A percentile compares a stretch with the other conserved stretches of the same genome.
phyloP scores from a whole-genome alignment of 2,329 filamentous ascomycete species.

The Sclerotinia sclerotiorum region DNA sequence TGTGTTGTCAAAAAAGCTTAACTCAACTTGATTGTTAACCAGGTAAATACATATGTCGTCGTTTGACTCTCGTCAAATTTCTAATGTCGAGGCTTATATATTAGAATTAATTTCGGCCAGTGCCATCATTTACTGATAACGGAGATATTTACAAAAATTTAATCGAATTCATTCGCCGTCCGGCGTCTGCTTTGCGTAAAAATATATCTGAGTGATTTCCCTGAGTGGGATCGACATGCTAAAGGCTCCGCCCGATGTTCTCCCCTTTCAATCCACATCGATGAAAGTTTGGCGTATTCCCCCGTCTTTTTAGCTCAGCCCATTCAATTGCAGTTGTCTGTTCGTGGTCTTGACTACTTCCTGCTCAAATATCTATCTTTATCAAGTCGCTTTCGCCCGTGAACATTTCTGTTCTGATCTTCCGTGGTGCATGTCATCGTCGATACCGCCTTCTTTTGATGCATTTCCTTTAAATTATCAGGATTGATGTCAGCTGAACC shows the following conservation, averaged over 20 bases:
- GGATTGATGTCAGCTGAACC: too few species aligned
- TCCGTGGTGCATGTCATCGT: neutral
- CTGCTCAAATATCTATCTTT: neutral
- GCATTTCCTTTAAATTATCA: neutral
- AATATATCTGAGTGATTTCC: neutral
- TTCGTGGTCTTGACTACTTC: neutral
- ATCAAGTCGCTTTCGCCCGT: neutral
- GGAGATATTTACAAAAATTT: neutral
- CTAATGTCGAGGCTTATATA: slow-evolving; percentile 7
- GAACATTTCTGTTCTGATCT: neutral
- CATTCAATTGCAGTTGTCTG: neutral
- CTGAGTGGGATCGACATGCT: neutral
- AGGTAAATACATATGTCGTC: neutral
- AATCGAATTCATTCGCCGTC: neutral
- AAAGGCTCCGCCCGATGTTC: neutral
- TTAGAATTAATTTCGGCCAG: neutral
- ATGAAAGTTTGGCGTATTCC: neutral
- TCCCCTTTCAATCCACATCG: neutral
- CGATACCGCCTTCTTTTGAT: neutral
- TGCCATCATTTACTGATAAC: neutral
- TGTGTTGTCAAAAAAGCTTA: neutral
- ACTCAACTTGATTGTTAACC: neutral
- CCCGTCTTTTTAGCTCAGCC: neutral
- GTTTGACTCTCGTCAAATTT: neutral
- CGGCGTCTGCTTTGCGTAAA: neutral